phyloP scores from a whole-genome alignment of 441 rosid species.

The Populus hybrid region DNA sequence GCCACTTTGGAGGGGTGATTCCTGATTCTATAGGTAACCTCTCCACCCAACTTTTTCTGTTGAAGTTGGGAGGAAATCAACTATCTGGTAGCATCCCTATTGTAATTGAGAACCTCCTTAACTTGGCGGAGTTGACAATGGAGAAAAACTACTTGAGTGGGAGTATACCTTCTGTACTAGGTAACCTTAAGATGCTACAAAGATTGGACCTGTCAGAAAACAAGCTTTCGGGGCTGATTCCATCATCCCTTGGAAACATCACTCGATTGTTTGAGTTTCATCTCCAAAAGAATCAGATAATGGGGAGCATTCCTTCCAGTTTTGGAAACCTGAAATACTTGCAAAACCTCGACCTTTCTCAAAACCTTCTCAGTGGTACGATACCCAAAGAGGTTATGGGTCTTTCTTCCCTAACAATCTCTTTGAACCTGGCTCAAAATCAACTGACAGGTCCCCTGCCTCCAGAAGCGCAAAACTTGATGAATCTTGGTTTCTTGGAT shows the following conservation, averaged over 20 bases:
- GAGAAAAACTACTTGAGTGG: neutral
- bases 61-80: neutral
- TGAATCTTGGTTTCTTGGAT: neutral
- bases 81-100: constrained; percentile 8
- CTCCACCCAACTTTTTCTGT: neutral
- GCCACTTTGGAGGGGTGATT: neutral
- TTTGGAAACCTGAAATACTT: neutral
- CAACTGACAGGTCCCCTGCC: constrained; percentile 4
- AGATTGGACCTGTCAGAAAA: neutral
- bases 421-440: neutral
- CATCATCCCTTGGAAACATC: constrained; percentile 11
- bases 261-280: neutral
- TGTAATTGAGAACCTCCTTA: neutral
- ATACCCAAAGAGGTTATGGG: neutral
- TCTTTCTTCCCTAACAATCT: neutral
- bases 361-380: neutral
- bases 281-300: neutral
- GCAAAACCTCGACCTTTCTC: neutral
- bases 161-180: constrained; percentile 11
- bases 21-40: constrained; percentile 6
- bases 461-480: neutral
- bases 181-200: constrained; percentile 3
- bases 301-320: constrained; percentile 6
- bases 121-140: neutral
- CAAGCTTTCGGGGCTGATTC: constrained; percentile 1